Conservation (phyloP, 805 yeast species). For the Suhomyces emberorum region DNA sequence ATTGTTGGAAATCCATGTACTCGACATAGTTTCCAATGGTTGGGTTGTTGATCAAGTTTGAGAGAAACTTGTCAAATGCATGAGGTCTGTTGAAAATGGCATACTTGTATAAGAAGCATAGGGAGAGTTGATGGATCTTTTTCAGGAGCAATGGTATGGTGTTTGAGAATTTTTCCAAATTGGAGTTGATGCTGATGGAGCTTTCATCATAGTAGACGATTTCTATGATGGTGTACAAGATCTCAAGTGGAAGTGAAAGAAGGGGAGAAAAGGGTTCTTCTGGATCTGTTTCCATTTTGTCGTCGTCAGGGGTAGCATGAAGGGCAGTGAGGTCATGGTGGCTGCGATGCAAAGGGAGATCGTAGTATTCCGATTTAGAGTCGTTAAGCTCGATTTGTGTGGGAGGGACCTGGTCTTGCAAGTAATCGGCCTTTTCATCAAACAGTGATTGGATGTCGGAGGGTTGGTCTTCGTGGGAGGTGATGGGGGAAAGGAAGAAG, state of each 20-base stretch:
- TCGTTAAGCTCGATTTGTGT: neutral
- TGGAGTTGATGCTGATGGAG: conserved; percentile 49
- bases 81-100: conserved; percentile 78
- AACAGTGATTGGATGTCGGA: neutral
- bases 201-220: conserved; percentile 54
- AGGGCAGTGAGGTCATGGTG: neutral
- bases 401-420: neutral
- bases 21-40: conserved; percentile 61
- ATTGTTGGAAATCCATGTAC: conserved; percentile 80
- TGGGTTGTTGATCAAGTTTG: conserved; percentile 44
- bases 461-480: conserved; percentile 7
- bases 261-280: conserved; percentile 11
- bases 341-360: neutral
- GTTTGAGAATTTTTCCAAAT: conserved; percentile 48
- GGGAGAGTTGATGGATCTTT: conserved; percentile 54
- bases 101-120: conserved; percentile 60
- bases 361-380: neutral
- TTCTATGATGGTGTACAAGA: conserved; percentile 52
- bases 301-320: neutral
- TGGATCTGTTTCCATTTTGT: neutral
- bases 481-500: conserved; percentile 10
- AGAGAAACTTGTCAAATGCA: conserved; percentile 68
- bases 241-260: conserved; percentile 50
- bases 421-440: neutral
- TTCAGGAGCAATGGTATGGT: conserved; percentile 55